phyloP scores from a whole-genome alignment of 2,329 filamentous ascomycete genomes.

The Escovopsis sp. region DNA sequence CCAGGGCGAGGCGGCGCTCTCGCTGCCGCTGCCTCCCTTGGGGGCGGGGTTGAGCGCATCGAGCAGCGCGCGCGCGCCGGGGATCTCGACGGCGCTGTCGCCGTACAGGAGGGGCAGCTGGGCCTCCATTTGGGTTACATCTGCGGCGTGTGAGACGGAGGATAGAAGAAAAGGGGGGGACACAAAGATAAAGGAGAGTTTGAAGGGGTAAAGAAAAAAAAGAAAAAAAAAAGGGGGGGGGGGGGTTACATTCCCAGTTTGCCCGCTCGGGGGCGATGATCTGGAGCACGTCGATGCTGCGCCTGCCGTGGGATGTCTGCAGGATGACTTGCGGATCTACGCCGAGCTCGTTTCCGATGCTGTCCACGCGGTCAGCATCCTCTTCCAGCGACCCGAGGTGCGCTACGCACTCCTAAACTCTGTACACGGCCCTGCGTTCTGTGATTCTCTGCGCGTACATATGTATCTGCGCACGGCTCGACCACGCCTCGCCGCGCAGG shows the following conservation, averaged over 20 bases:
- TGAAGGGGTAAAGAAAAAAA: neutral
- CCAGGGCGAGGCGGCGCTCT: slow-evolving; percentile 48
- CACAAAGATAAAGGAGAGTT: neutral
- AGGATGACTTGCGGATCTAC: slow-evolving; percentile 76
- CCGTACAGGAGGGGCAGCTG: slow-evolving; percentile 65
- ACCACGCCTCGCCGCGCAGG: no score
- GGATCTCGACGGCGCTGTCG: slow-evolving; percentile 67
- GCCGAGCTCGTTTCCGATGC: slow-evolving; percentile 69
- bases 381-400: no score
- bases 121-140: slow-evolving; percentile 66
- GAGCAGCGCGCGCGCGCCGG: slow-evolving; percentile 62
- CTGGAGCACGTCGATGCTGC: slow-evolving; percentile 74
- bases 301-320: slow-evolving; percentile 76
- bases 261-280: slow-evolving; percentile 72
- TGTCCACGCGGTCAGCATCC: slow-evolving; percentile 17
- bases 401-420: no score
- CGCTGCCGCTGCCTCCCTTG: no score
- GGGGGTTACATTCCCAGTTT: slow-evolving; percentile 74
- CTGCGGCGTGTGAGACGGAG: slow-evolving; percentile 26
- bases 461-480: no score
- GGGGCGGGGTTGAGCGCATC: slow-evolving; percentile 40
- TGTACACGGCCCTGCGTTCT: no score
- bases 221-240: neutral
- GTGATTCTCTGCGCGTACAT: no score
- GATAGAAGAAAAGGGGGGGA: neutral